Conservation (phyloP, 306 rosid genomes). For the Senna siamea region DNA sequence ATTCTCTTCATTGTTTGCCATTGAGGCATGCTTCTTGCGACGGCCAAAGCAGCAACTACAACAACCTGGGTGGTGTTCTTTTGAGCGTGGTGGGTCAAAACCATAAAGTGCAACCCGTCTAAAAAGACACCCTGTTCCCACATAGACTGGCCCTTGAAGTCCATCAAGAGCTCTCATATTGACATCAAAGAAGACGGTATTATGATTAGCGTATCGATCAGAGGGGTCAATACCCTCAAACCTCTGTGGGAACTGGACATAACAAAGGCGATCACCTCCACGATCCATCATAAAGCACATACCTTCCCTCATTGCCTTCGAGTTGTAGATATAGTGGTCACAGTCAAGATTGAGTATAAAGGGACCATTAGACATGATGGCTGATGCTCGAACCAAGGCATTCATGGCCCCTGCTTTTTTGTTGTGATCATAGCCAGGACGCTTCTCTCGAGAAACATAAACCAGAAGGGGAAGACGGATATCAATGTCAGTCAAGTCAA, state of each 20-base stretch:
- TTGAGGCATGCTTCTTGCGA: constrained; percentile 59
- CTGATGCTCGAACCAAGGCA: constrained; percentile 92
- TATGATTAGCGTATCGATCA: constrained; percentile 95
- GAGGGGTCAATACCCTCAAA: constrained; percentile 98
- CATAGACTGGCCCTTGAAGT: constrained; percentile 95
- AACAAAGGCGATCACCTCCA: constrained; percentile 94
- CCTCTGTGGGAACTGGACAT: constrained; percentile 97
- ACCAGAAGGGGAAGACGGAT: constrained; percentile 95
- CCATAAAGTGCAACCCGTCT: constrained; percentile 91
- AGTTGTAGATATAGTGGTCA: constrained; percentile 88
- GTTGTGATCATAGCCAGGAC: constrained; percentile 96
- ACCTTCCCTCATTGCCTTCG: constrained; percentile 96
- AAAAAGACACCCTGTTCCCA: constrained; percentile 95
- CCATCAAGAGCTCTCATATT: constrained; percentile 99
- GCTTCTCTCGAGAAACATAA: constrained; percentile 94
- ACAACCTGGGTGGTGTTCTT: constrained; percentile 67
- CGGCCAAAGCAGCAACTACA: constrained; percentile 76
- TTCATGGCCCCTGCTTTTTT: constrained; percentile 98
- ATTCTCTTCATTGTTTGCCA: constrained; percentile 69
- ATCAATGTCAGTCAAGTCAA: constrained; percentile 76
- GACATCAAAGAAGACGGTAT: constrained; percentile 95
- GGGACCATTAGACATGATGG: constrained; percentile 93
- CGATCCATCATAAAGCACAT: constrained; percentile 99
- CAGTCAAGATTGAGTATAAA: constrained; percentile 94
- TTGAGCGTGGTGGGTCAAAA: constrained; percentile 90